phyloP scores from a whole-genome alignment of 768 basidiomycete genomes.

The Boletales sp. region DNA sequence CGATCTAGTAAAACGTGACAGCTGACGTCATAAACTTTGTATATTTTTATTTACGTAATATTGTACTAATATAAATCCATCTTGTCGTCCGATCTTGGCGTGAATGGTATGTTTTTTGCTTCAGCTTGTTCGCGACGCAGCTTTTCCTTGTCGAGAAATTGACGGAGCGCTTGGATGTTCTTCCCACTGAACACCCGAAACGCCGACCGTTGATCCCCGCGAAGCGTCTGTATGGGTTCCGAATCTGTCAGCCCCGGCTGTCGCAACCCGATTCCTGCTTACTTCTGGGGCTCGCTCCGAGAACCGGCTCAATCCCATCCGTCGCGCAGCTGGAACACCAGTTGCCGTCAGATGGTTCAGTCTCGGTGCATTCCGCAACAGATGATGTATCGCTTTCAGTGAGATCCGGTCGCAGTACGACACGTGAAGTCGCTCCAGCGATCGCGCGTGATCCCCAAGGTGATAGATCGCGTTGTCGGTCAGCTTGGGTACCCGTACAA shows the following conservation, averaged over 20 bases:
- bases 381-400: constrained; percentile 67
- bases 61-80: constrained; percentile 51
- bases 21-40: constrained; percentile 11
- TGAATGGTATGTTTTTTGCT: constrained; percentile 54
- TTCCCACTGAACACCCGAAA: constrained; percentile 79
- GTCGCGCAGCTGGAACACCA: constrained; percentile 70
- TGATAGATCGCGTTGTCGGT: constrained; percentile 82
- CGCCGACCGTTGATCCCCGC: constrained; percentile 59
- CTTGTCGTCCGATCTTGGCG: constrained; percentile 59
- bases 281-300: constrained; percentile 69
- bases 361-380: constrained; percentile 55
- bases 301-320: constrained; percentile 69
- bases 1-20: background rate
- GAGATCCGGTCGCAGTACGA: constrained; percentile 83
- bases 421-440: constrained; percentile 78
- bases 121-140: constrained; percentile 56
- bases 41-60: background rate
- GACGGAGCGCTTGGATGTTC: constrained; percentile 58
- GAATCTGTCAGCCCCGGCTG: constrained; percentile 2
- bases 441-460: constrained; percentile 66
- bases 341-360: constrained; percentile 78
- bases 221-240: constrained; percentile 47
- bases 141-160: constrained; percentile 71
- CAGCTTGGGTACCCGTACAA: constrained; percentile 76
- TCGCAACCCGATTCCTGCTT: constrained; percentile 22